These are phyloP conservation scores for Penicillium sp. DNA, from an alignment of 2,329 filamentous ascomycete species.

Conservation along the genomic window DNA sequence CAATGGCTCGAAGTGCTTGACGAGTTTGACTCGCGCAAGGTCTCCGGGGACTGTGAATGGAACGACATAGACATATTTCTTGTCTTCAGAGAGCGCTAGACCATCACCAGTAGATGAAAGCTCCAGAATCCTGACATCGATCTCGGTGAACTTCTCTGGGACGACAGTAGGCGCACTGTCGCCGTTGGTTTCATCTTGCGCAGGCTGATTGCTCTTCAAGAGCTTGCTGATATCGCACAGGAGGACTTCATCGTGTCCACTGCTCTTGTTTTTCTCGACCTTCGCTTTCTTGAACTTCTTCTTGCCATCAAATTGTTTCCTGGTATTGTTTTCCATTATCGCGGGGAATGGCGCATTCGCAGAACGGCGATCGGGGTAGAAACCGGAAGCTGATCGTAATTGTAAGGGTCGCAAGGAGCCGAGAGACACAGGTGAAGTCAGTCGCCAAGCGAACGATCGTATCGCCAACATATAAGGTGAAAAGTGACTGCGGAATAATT, in stretches of 20 bases:
- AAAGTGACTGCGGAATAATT: conserved; percentile 13
- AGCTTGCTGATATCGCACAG: conserved; percentile 59
- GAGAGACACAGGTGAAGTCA: conserved; percentile 6
- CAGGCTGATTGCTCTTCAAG: conserved; percentile 34
- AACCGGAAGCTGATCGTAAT: conserved; percentile 8
- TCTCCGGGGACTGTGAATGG: conserved; percentile 90
- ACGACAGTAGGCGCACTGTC: conserved; percentile 40
- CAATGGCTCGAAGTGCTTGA: conserved; percentile 66
- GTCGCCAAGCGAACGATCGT: conserved; percentile 12
- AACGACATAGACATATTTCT: conserved; percentile 76
- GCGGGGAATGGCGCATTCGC: conserved; percentile 24
- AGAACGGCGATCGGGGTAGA: conserved; percentile 4
- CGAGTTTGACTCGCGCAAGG: conserved; percentile 73
- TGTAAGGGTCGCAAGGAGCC: not conserved
- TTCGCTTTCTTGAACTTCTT: conserved; percentile 48
- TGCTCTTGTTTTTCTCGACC: conserved; percentile 62
- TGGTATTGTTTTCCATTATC: conserved; percentile 31
- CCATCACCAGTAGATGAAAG: conserved; percentile 93
- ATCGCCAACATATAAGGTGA: conserved; percentile 22
- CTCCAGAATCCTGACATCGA: conserved; percentile 77
- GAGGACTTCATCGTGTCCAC: conserved; percentile 68
- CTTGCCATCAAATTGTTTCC: conserved; percentile 29
- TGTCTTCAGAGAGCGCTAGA: conserved; percentile 69
- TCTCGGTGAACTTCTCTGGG: conserved; percentile 70
- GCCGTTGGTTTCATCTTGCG: conserved; percentile 28